Conservation (phyloP, 2,329 filamentous ascomycete genomes). For the Drechmeria coniospora region DNA sequence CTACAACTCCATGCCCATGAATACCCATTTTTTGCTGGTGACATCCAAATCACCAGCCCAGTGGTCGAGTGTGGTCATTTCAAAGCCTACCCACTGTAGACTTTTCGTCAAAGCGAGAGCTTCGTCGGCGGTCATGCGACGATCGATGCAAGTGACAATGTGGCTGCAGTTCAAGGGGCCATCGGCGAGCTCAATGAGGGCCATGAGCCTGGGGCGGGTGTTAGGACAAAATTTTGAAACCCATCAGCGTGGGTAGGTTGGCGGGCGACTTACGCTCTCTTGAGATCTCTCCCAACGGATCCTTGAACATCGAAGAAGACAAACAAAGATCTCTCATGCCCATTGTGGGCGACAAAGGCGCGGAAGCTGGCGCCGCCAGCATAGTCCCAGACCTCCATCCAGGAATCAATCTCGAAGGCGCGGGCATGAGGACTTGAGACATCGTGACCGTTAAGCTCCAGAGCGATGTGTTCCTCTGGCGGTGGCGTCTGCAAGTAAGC, state of each 20-base stretch:
- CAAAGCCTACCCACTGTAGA: slow-evolving; percentile 87
- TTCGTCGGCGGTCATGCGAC: slow-evolving; percentile 45
- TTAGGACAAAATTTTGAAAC: too few relatives aligned
- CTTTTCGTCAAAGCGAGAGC: slow-evolving; percentile 59
- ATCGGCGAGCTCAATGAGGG: slow-evolving; percentile 76
- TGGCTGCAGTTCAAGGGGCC: slow-evolving; percentile 60
- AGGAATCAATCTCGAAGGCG: slow-evolving; percentile 35
- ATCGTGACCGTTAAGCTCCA: slow-evolving; percentile 17
- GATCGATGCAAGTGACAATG: slow-evolving; percentile 70
- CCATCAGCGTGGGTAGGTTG: not conserved
- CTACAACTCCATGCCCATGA: slow-evolving; percentile 80
- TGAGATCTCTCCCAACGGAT: slow-evolving; percentile 61
- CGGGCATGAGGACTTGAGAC: slow-evolving; percentile 11
- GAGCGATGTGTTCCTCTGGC: slow-evolving; percentile 27
- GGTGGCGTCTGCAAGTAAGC: slow-evolving; percentile 42
- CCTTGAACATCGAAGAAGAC: slow-evolving; percentile 66
- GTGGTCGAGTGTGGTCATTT: slow-evolving; percentile 61
- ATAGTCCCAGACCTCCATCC: slow-evolving; percentile 77
- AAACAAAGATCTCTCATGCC: slow-evolving; percentile 61
- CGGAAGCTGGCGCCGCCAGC: slow-evolving; percentile 70
- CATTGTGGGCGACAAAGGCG: slow-evolving; percentile 63
- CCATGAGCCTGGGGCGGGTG: slow-evolving; percentile 67
- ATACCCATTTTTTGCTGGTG: slow-evolving; percentile 67
- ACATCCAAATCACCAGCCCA: slow-evolving; percentile 52
- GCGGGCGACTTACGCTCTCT: slow-evolving; percentile 56